Conservation (phyloP, 352 stramenopile species). For the Pythium plurisporium region DNA sequence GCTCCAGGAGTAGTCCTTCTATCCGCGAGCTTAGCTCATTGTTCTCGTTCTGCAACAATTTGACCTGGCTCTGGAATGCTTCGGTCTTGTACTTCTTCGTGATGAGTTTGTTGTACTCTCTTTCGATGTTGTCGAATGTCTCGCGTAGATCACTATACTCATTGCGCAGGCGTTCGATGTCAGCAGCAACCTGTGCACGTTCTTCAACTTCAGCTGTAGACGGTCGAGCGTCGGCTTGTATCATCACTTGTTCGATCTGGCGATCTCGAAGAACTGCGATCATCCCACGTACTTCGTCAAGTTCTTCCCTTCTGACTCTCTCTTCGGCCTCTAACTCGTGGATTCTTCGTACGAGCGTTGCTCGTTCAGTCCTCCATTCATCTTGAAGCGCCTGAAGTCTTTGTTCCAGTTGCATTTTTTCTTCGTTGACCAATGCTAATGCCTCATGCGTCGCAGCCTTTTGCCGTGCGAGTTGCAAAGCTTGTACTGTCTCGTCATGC, state of each 20-base stretch:
- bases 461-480: slow-evolving; percentile 57
- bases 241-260: slow-evolving; percentile 10
- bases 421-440: slow-evolving; percentile 47
- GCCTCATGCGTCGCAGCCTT: slow-evolving; percentile 60
- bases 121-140: slow-evolving; percentile 25
- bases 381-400: slow-evolving; percentile 27
- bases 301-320: not conserved
- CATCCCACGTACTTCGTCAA: not conserved
- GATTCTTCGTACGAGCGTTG: not conserved
- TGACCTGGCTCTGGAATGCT: slow-evolving; percentile 65
- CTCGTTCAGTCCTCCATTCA: slow-evolving; percentile 4
- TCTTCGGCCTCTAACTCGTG: slow-evolving; percentile 16
- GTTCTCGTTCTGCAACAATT: slow-evolving; percentile 66
- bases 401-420: slow-evolving; percentile 45
- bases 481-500: slow-evolving; percentile 71
- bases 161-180: slow-evolving; percentile 31
- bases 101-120: slow-evolving; percentile 50
- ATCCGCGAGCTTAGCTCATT: slow-evolving; percentile 38
- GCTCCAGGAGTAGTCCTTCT: slow-evolving; percentile 42
- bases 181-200: slow-evolving; percentile 11
- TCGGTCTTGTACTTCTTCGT: slow-evolving; percentile 76
- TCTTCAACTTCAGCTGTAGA: slow-evolving; percentile 9
- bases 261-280: not conserved
- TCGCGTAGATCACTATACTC: slow-evolving; percentile 26
- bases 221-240: not conserved